Evolutionary conservation across 2,329 filamentous ascomycete genomes (phyloP).

Genomic region (Colletotrichum caudatum): DNA sequence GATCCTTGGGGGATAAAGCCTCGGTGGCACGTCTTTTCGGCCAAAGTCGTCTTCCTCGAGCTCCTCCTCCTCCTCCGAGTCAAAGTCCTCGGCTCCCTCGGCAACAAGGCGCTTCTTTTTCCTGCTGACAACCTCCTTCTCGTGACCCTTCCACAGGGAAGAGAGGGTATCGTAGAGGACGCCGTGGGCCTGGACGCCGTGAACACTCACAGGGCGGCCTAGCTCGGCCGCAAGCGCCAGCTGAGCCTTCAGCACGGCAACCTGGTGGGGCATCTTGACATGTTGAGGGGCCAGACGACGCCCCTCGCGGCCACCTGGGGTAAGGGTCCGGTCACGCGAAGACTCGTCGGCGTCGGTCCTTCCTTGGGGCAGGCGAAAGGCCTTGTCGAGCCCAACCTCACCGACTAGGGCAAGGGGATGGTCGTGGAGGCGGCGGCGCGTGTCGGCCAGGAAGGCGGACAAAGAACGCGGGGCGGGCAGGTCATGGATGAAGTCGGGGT

Average conservation of each 20-base stretch:
- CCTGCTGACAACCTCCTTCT: constrained; percentile 70
- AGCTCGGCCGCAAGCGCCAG: constrained; percentile 78
- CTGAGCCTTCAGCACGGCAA: constrained; percentile 73
- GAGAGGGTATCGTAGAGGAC: constrained; percentile 74
- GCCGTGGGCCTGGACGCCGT: constrained; percentile 83
- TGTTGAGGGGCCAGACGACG: constrained; percentile 74
- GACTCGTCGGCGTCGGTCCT: constrained; percentile 57
- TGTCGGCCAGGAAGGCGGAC: constrained; percentile 68
- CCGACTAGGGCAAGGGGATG: constrained; percentile 77
- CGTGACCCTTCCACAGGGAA: constrained; percentile 77
- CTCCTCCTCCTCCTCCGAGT: constrained; percentile 52
- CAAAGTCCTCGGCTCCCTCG: constrained; percentile 60
- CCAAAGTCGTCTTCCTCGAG: constrained; percentile 43
- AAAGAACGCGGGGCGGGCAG: constrained; percentile 73
- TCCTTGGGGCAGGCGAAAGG: constrained; percentile 77
- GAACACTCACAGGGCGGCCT: constrained; percentile 74
- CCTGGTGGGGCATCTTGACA: constrained; percentile 78
- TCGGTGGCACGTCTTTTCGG: constrained; percentile 44
- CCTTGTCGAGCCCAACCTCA: constrained; percentile 82
- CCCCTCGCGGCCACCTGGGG: constrained; percentile 78
- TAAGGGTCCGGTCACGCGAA: constrained; percentile 62
- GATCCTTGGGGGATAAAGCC: constrained; percentile 85
- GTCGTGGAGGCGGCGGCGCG: constrained; percentile 64
- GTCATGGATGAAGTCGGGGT: constrained; percentile 57
- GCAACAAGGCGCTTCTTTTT: constrained; percentile 67